Evolutionary conservation across 1,139 yeast genomes (phyloP).

Genomic region (Geotrichum histeridarum): DNA sequence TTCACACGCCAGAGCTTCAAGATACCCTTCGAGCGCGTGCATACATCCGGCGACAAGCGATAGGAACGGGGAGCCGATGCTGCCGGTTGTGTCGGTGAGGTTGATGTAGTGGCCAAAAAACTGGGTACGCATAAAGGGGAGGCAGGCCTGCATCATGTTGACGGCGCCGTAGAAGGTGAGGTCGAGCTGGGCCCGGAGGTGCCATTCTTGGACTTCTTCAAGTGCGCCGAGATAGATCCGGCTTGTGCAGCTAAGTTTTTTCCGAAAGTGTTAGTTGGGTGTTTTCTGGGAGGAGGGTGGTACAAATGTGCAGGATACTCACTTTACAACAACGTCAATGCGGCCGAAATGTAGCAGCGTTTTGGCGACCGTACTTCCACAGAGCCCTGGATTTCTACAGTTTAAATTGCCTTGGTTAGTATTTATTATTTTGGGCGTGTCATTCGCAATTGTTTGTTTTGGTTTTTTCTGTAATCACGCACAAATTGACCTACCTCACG

Average conservation of each 20-base stretch:
- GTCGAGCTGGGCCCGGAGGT: conserved; percentile 32
- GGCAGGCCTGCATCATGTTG: conserved; percentile 31
- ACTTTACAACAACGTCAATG: conserved; percentile 31
- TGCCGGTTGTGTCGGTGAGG: conserved; percentile 34
- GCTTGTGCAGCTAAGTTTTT: conserved; percentile 16
- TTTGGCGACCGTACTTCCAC: conserved; percentile 31
- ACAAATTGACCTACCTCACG: conserved; percentile 15
- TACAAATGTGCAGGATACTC: conserved; percentile 1
- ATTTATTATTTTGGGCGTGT: not conserved
- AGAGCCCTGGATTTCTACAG: conserved; percentile 26
- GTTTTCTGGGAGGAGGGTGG: not conserved
- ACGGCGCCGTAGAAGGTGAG: conserved; percentile 30
- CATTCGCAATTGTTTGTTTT: too few relatives aligned
- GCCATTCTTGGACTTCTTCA: conserved; percentile 34
- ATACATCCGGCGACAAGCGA: conserved; percentile 32
- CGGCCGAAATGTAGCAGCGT: conserved; percentile 26
- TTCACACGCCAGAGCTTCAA: conserved; percentile 34
- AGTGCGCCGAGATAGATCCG: conserved; percentile 29
- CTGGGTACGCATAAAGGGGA: conserved; percentile 31
- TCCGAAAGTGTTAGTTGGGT: not conserved
- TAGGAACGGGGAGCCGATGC: conserved; percentile 33
- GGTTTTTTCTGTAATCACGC: too few relatives aligned
- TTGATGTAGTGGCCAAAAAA: conserved; percentile 34
- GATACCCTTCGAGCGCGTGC: conserved; percentile 37
- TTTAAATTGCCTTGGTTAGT: not conserved